Evolutionary conservation across 139 green algal genomes (phyloP), one percentile per base, ranked within the genome.

Genomic region (Chlorella ohadii): DNA sequence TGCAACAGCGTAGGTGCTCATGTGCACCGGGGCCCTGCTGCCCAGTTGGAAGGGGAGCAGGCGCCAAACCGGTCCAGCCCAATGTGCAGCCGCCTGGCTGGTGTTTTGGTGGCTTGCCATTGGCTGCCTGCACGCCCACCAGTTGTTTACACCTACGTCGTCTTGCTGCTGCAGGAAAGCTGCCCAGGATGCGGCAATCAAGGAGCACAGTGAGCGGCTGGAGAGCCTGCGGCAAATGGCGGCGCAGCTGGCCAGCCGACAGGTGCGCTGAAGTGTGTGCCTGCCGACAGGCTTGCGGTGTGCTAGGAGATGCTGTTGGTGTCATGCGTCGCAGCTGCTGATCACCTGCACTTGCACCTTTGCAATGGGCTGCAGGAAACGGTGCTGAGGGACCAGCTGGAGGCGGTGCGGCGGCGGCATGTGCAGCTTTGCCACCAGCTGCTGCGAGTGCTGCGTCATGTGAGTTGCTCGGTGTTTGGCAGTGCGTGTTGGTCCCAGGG

Each of bases 191-290:
- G 80, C 44, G 11, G 88, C 88, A 3, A 73, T 93, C 51, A 71
- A 83, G 51, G 88, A 92, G 79, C 83, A 93, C 63, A 63, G 38
- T 33, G 81, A 84, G 39, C 81, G 90, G 56, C 79, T 93, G 80
- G 67, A 87, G 5, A 38, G 36, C 6, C 86, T 90, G 39, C 41
- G 55, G 38, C 39, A 82, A 39, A 74, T 67, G 64, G 83, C 84
- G n/a, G 72, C 73, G 38, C 75, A 83, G 70, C 85, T 93, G 64
- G 78, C 83, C 28, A 79, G 80, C 23, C 55, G 79, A 27, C 47
- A 59, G 51, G 51, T 59, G 51, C 51, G 51, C 84, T 87, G 78
- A 17, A 67, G 61, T n/a, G n/a, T n/a, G n/a, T n/a, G n/a, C n/a
- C n/a, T n/a, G n/a, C n/a, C n/a, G 78, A 85, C 34, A 72, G 25